phyloP scores from a whole-genome alignment of 345 rosid genomes.

The Citrus sp. region DNA sequence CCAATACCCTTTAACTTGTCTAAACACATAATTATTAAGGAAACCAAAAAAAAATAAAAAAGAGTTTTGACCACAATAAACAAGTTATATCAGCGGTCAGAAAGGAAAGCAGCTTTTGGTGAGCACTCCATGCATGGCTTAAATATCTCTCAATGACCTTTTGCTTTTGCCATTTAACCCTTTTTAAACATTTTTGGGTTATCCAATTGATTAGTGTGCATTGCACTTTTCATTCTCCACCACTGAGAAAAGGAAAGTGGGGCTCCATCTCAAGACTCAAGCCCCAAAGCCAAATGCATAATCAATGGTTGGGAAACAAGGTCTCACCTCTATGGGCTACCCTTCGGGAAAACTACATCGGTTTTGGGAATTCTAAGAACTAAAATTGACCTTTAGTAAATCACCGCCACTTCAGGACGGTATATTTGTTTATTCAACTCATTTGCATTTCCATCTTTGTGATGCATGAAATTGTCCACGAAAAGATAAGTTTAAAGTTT shows the following conservation, averaged over 20 bases:
- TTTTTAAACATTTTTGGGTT: not conserved
- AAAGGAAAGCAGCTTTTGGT: slow-evolving; percentile 13
- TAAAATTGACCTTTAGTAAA: not conserved
- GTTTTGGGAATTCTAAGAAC: not conserved
- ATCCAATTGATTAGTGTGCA: not conserved
- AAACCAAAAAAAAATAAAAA: too few species aligned
- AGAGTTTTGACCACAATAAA: slow-evolving; percentile 6
- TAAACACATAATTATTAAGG: not conserved
- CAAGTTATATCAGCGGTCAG: not conserved
- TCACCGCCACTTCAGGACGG: too few species aligned
- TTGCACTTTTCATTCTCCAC: slow-evolving; percentile 8
- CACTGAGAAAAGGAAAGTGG: not conserved
- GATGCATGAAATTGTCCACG: too few species aligned
- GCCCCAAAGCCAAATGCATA: slow-evolving; percentile 1
- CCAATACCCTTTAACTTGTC: not conserved
- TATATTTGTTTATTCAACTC: too few species aligned
- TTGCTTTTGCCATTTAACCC: not conserved
- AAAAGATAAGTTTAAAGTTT: too few species aligned
- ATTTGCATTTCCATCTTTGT: too few species aligned
- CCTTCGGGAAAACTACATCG: not conserved
- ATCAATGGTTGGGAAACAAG: slow-evolving; percentile 6
- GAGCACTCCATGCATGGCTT: not conserved
- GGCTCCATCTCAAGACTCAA: not conserved
- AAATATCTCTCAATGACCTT: not conserved
- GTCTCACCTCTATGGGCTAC: not conserved